A percentile compares a stretch with the other conserved stretches of the same genome.
Conservation (phyloP, 2,329 filamentous ascomycete genomes). For the Trichoderma citrinoviride region DNA sequence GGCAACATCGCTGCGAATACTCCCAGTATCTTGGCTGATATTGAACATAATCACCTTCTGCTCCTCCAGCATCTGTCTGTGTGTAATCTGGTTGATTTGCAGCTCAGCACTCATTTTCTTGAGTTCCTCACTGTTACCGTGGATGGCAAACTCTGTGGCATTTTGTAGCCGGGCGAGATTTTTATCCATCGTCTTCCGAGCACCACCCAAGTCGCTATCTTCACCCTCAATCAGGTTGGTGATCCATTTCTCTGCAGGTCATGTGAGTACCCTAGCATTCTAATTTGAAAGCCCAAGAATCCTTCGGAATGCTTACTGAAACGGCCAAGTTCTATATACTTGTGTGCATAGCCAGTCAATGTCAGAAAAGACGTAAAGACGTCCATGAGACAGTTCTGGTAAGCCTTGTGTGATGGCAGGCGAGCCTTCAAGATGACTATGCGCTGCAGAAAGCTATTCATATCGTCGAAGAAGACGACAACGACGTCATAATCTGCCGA, state of each 20-base stretch:
- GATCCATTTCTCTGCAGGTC: slow-evolving; percentile 33
- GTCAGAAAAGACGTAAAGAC: slow-evolving; percentile 37
- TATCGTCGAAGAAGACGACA: slow-evolving; percentile 39
- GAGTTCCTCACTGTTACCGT: slow-evolving; percentile 35
- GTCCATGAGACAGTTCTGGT: slow-evolving; percentile 37
- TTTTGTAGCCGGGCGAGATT: slow-evolving; percentile 31
- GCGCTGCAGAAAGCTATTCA: slow-evolving; percentile 38
- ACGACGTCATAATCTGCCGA: slow-evolving; percentile 41
- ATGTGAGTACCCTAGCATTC: background rate
- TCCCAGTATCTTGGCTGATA: slow-evolving; percentile 31
- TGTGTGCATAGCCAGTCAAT: slow-evolving; percentile 36
- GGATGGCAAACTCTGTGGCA: slow-evolving; percentile 36
- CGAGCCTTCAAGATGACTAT: slow-evolving; percentile 35
- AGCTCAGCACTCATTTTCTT: slow-evolving; percentile 31
- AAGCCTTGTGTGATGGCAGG: slow-evolving; percentile 32
- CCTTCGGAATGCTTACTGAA: slow-evolving; percentile 28
- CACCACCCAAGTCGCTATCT: slow-evolving; percentile 33
- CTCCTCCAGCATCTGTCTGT: slow-evolving; percentile 29
- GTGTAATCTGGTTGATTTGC: slow-evolving; percentile 29
- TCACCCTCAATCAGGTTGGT: slow-evolving; percentile 32
- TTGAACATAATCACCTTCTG: slow-evolving; percentile 29
- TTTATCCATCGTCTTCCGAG: slow-evolving; percentile 32
- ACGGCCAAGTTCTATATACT: slow-evolving; percentile 35
- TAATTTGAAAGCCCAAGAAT: too few relatives aligned
- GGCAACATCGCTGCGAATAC: slow-evolving; percentile 30